phyloP scores from a whole-genome alignment of 2,329 filamentous ascomycete genomes.

The Stachybotrys echinatus region DNA sequence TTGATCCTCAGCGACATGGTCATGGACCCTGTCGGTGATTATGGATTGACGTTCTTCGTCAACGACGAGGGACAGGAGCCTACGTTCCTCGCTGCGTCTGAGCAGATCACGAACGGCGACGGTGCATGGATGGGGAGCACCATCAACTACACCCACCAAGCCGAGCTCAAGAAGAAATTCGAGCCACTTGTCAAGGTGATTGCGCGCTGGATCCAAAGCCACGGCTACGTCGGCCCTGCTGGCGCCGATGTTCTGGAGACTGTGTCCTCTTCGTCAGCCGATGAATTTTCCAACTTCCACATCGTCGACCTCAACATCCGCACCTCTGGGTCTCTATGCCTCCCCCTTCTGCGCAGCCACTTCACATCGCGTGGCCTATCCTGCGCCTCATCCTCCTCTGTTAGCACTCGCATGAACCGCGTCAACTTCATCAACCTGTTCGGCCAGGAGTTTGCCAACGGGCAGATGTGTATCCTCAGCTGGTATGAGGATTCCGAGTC shows the following conservation, averaged over 20 bases:
- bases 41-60: conserved; percentile 28
- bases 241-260: conserved; percentile 27
- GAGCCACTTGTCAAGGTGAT: conserved; percentile 12
- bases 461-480: conserved; percentile 22
- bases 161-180: conserved; percentile 20
- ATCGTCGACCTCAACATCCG: conserved; percentile 29
- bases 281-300: conserved; percentile 11
- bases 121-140: conserved; percentile 27
- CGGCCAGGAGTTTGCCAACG: conserved; percentile 14
- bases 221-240: conserved; percentile 25
- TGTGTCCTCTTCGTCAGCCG: background rate
- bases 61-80: conserved; percentile 14
- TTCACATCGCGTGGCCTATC: conserved; percentile 19
- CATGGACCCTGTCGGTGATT: conserved; percentile 21
- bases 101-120: conserved; percentile 26
- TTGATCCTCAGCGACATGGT: conserved; percentile 25
- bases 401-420: conserved; percentile 13
- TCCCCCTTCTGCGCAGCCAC: conserved; percentile 21
- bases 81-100: conserved; percentile 24
- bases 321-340: conserved; percentile 22
- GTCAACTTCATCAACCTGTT: conserved; percentile 20
- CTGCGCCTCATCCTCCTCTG: conserved; percentile 21
- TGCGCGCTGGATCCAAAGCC: conserved; percentile 18
- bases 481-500: conserved; percentile 25
- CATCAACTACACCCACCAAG: conserved; percentile 24